phyloP scores from a whole-genome alignment of 2,329 filamentous ascomycete species.

The Acrocalymma vagum region DNA sequence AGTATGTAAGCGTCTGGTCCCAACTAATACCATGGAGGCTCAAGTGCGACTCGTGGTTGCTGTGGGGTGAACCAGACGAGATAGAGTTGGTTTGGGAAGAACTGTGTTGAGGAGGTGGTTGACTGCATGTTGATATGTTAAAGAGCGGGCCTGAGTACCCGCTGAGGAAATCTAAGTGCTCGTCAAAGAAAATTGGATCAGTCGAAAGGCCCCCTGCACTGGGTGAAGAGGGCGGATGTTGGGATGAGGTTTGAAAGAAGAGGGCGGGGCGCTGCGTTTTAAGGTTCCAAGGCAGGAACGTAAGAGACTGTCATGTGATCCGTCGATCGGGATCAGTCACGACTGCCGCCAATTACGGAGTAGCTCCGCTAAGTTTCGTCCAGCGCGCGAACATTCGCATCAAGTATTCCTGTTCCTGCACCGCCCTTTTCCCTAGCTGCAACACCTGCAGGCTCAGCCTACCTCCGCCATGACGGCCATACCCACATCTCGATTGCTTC shows the following conservation, averaged over 20 bases:
- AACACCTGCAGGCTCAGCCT: constrained; percentile 21
- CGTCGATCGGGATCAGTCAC: neutral
- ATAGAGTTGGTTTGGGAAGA: constrained; percentile 24
- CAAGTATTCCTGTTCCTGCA: constrained; percentile 24
- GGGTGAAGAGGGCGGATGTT: constrained; percentile 42
- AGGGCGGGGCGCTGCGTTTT: constrained; percentile 25
- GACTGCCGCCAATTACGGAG: no score
- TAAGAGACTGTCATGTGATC: constrained; percentile 1
- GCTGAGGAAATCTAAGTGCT: constrained; percentile 46
- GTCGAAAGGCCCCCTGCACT: constrained; percentile 42
- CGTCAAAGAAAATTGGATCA: constrained; percentile 47
- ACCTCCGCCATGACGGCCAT: constrained; percentile 41
- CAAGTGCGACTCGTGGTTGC: constrained; percentile 23
- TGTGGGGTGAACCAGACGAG: constrained; percentile 37
- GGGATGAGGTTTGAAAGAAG: constrained; percentile 29
- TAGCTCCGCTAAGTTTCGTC: no score
- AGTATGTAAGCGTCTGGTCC: constrained; percentile 36
- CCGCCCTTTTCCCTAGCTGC: constrained; percentile 24
- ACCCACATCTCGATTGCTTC: constrained; percentile 34
- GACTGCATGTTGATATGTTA: constrained; percentile 43
- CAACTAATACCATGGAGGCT: constrained; percentile 41
- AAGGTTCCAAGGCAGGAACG: no score
- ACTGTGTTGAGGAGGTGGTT: constrained; percentile 28
- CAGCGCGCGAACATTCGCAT: constrained; percentile 1
- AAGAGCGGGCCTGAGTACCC: constrained; percentile 43